A percentile compares a stretch with the other conserved stretches of the same genome.
phyloP scores from a whole-genome alignment of 2,329 filamentous ascomycete genomes.

The Aureobasidium mangrovei region DNA sequence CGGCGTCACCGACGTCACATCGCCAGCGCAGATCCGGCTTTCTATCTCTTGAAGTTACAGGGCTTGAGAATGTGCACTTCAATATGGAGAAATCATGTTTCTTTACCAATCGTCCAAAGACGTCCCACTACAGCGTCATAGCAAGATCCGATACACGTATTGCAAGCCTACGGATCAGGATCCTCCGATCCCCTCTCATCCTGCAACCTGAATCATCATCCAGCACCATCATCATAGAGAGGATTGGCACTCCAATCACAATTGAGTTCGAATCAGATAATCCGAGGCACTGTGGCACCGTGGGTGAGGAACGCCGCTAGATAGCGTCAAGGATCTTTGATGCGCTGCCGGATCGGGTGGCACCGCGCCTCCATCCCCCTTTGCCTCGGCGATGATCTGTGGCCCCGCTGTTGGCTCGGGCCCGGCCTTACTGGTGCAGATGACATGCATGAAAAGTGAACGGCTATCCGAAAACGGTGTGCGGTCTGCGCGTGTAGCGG shows the following conservation, averaged over 20 bases:
- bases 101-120: not conserved
- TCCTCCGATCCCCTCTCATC: not conserved
- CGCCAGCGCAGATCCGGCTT: not conserved
- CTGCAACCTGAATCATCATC: not conserved
- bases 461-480: not conserved
- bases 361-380: not conserved
- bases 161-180: too few relatives aligned
- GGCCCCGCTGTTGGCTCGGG: constrained; percentile 6
- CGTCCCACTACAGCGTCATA: not conserved
- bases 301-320: not conserved
- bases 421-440: not conserved
- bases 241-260: not conserved
- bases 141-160: not conserved
- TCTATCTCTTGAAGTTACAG: not conserved
- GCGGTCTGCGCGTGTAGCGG: not conserved
- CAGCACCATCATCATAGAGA: not conserved
- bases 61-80: not conserved
- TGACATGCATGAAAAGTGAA: constrained; percentile 2
- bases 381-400: constrained; percentile 3
- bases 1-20: constrained; percentile 1
- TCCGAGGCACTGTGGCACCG: not conserved
- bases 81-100: not conserved
- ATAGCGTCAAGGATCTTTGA: not conserved
- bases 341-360: not conserved
- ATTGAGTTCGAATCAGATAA: not conserved